phyloP scores from a whole-genome alignment of 139 green algal genomes.

The Monoraphidium neglectum region DNA sequence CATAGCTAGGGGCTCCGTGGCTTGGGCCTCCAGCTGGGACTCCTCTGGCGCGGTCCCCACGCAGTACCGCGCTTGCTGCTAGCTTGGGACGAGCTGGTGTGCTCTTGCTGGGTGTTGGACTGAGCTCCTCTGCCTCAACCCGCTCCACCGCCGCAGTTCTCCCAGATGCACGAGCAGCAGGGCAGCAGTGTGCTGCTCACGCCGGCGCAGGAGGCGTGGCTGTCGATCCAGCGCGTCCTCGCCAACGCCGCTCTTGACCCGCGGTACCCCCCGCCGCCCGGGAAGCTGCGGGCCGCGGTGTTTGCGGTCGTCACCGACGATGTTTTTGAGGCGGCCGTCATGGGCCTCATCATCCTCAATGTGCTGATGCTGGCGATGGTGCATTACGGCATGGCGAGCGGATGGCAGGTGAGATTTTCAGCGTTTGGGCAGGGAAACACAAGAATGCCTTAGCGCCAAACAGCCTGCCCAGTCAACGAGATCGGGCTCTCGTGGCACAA shows the following conservation, averaged over 20 bases:
- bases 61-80: not conserved
- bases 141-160: conserved; percentile 71
- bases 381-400: conserved; percentile 42
- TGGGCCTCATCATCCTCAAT: conserved; percentile 65
- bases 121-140: no score
- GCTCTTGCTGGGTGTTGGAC: not conserved
- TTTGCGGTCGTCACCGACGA: conserved; percentile 45
- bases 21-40: no score
- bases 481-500: no score
- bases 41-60: no score
- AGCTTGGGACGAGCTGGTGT: not conserved
- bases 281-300: conserved; percentile 17
- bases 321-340: conserved; percentile 51
- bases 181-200: conserved; percentile 56
- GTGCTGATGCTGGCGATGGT: conserved; percentile 52
- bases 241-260: conserved; percentile 25
- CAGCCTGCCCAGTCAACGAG: no score
- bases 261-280: no score
- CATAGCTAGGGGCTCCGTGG: no score
- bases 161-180: conserved; percentile 61
- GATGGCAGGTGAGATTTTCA: no score
- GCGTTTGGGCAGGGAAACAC: no score
- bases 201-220: conserved; percentile 60
- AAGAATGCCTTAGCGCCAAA: no score
- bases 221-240: conserved; percentile 57